phyloP scores from a whole-genome alignment of 495 filamentous ascomycete species.

The Paragyromitra xinjiangensis region DNA sequence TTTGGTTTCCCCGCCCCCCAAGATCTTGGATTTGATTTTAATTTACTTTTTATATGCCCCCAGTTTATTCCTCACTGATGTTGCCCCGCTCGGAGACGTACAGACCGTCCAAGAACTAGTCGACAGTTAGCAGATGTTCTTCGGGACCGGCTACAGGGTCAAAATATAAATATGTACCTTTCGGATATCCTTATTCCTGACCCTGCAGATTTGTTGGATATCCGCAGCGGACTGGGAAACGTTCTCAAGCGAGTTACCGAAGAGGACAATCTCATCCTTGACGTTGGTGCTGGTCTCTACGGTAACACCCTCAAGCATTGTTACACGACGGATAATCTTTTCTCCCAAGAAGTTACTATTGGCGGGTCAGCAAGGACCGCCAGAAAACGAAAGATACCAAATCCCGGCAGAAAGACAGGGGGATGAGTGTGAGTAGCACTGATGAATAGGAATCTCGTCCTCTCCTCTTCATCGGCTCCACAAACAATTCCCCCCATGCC shows the following conservation, averaged over 20 bases:
- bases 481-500: slow-evolving; percentile 17
- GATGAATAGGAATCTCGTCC: neutral
- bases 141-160: neutral
- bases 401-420: neutral
- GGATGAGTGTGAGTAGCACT: neutral
- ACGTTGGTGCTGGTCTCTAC: slow-evolving; percentile 86
- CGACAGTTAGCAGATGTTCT: slow-evolving; percentile 9
- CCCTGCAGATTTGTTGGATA: slow-evolving; percentile 98
- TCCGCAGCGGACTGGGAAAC: slow-evolving; percentile 98
- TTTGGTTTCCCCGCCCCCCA: slow-evolving; percentile 42
- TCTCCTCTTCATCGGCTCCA: slow-evolving; percentile 16
- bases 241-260: slow-evolving; percentile 92
- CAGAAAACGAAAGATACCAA: slow-evolving; percentile 52
- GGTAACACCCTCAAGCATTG: slow-evolving; percentile 87
- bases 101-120: slow-evolving; percentile 97
- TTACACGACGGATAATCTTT: slow-evolving; percentile 95
- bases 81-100: slow-evolving; percentile 98
- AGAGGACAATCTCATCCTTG: slow-evolving; percentile 95
- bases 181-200: slow-evolving; percentile 99
- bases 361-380: slow-evolving; percentile 23
- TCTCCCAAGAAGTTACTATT: slow-evolving; percentile 97
- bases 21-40: slow-evolving; percentile 50
- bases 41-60: slow-evolving; percentile 52
- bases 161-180: slow-evolving; percentile 70
- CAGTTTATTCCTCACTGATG: slow-evolving; percentile 71